Evolutionary conservation across 768 basidiomycete species (phyloP).

Genomic region (Hygrocybe punicea): DNA sequence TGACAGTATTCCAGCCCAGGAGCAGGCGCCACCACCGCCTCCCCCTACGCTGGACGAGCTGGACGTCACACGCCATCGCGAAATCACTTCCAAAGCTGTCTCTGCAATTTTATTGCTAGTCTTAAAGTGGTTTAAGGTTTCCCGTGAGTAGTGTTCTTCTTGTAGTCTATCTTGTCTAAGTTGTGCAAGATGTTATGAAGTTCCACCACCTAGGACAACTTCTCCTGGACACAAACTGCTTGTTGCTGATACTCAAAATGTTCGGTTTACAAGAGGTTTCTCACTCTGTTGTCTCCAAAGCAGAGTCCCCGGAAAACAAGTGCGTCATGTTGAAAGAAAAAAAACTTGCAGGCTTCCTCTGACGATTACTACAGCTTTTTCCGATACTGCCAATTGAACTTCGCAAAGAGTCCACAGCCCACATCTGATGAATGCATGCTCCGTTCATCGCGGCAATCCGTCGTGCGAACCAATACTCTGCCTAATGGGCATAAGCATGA

Average conservation of each 20-base stretch:
- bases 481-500: constrained; percentile 74
- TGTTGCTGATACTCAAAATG: constrained; percentile 93
- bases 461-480: constrained; percentile 52
- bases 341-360: not conserved
- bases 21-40: constrained; percentile 58
- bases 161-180: not conserved
- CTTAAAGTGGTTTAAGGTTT: constrained; percentile 98
- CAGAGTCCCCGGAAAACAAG: constrained; percentile 87
- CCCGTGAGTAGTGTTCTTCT: constrained; percentile 59
- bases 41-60: constrained; percentile 85
- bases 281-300: constrained; percentile 77
- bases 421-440: constrained; percentile 64
- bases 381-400: constrained; percentile 82
- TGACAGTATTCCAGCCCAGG: constrained; percentile 36
- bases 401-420: constrained; percentile 62
- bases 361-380: constrained; percentile 71
- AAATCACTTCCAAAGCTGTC: constrained; percentile 95
- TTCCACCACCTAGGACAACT: constrained; percentile 97
- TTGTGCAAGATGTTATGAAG: constrained; percentile 86
- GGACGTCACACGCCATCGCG: constrained; percentile 91
- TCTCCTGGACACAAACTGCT: constrained; percentile 90
- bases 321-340: constrained; percentile 28
- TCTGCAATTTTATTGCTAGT: constrained; percentile 89
- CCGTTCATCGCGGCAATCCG: constrained; percentile 56
- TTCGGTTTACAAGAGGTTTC: constrained; percentile 95